Conservation (phyloP, 1,139 yeast species). For the Yamadazyma triangularis region DNA sequence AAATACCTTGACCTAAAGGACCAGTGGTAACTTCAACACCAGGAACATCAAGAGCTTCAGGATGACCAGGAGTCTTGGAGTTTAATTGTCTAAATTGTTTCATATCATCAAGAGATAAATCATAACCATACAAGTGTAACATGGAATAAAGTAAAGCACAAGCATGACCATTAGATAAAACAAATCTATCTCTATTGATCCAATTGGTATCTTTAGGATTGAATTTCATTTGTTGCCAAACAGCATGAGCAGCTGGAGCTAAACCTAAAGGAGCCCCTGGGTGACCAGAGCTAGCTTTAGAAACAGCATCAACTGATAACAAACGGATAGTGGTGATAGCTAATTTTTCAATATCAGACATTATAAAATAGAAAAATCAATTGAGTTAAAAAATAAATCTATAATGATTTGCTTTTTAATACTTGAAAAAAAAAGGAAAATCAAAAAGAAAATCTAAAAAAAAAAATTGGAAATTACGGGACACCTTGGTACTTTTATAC, state of each 20-base stretch:
- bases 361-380: too few species aligned
- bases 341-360: conserved; percentile 56
- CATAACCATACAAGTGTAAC: conserved; percentile 84
- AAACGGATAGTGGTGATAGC: conserved; percentile 89
- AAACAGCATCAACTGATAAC: conserved; percentile 84
- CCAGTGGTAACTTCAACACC: conserved; percentile 99
- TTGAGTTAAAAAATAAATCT: too few species aligned
- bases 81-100: conserved; percentile 86
- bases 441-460: too few species aligned
- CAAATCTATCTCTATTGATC: conserved; percentile 95
- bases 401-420: too few species aligned
- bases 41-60: conserved; percentile 72
- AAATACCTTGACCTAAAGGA: conserved; percentile 98
- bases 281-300: conserved; percentile 94
- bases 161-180: conserved; percentile 95
- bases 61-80: conserved; percentile 97
- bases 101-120: conserved; percentile 77
- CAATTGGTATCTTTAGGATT: conserved; percentile 90
- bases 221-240: conserved; percentile 78
- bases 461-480: too few species aligned
- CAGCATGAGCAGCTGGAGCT: conserved; percentile 70
- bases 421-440: too few species aligned
- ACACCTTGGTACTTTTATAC: too few species aligned
- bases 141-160: conserved; percentile 86
- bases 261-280: conserved; percentile 99